Percentiles rank a stretch among this genome's conserved stretches.
Evolutionary conservation across 2,329 filamentous ascomycete species (phyloP).

Genomic region (Phialophora macrospora): DNA sequence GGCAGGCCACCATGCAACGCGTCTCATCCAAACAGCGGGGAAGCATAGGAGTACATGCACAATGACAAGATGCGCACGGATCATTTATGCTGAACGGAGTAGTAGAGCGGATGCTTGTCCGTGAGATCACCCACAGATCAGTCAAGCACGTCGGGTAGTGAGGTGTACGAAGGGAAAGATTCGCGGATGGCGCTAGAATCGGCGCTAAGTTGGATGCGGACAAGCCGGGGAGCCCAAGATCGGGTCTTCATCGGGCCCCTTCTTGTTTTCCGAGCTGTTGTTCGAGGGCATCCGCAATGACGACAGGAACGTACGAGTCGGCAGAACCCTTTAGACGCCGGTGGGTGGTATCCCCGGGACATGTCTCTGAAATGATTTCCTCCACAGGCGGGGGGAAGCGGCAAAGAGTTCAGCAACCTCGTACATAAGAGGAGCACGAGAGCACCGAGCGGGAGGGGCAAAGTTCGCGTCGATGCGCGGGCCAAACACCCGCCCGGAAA

Average conservation of each 20-base stretch:
- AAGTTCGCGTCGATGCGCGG: slow-evolving; percentile 6
- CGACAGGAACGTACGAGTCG: not conserved
- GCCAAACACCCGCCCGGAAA: slow-evolving; percentile 15
- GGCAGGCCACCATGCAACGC: not conserved
- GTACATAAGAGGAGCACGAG: not conserved
- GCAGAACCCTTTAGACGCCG: not conserved
- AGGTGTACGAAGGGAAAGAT: slow-evolving; percentile 16
- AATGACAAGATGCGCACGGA: not conserved
- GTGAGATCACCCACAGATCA: not conserved
- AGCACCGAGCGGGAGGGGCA: not conserved
- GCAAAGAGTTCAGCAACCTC: not conserved
- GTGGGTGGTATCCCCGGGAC: not conserved
- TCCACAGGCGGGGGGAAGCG: not conserved
- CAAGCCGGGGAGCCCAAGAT: not conserved
- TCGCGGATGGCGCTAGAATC: slow-evolving; percentile 30
- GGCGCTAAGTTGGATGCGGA: slow-evolving; percentile 17
- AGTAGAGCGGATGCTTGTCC: not conserved
- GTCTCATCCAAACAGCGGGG: not conserved
- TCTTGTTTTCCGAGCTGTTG: not conserved
- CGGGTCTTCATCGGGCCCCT: slow-evolving; percentile 4
- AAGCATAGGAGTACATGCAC: not conserved
- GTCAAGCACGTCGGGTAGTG: not conserved
- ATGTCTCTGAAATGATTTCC: not conserved
- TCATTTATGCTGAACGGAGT: not conserved
- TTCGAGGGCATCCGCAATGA: not conserved